Evolutionary conservation across 2,329 filamentous ascomycete genomes (phyloP), one percentile per base, ranked within the genome.

Genomic region (Colletotrichum costaricense): DNA sequence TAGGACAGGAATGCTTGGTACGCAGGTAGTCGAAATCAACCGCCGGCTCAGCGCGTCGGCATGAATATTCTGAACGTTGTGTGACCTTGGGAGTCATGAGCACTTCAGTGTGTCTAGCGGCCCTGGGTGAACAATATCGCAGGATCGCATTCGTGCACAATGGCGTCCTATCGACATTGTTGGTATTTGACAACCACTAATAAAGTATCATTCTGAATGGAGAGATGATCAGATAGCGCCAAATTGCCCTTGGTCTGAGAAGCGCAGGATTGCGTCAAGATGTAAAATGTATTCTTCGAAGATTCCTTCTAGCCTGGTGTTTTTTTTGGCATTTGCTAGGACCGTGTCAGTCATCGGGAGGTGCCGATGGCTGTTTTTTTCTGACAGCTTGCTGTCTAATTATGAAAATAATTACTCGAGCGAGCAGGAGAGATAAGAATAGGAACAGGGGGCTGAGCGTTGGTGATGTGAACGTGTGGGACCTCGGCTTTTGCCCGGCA

Each of bases 401-500:
- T 19, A 19, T 42, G 14, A 42, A 2, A 19, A 19, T 35, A 5
- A 35, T 35, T 35, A 35, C 33, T 42, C 7, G 38, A 19, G 38
- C 38, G 38, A 7, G 2, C 16, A 19, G 19, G 19, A 19, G 3
- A 22, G 42, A 49, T 49, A 49, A 22, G 16, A 22, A 49, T 49
- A 11, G 42, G 58, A 62, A n/a, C 24, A 14, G 30, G 49, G 42
- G 42, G 63, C 7, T 30, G 26, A 54, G 38, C n/a, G n/a, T 49
- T 49, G 19, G 46, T 35, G 54, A 22, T 8, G 28, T 55, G 57
- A 24, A 60, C 5, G 24, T 42, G 52, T n/a, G 63, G 52, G 63
- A 67, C 69, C 63, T 71, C 69, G 63, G 69, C 63, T 57, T 71
- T 71, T 52, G 63, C 66, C 59, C 69, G 69, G 63, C 69, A 71